These are phyloP conservation scores for Tritrichomonas musculus DNA, from an alignment of 208 protist species.

Conservation along the genomic window DNA sequence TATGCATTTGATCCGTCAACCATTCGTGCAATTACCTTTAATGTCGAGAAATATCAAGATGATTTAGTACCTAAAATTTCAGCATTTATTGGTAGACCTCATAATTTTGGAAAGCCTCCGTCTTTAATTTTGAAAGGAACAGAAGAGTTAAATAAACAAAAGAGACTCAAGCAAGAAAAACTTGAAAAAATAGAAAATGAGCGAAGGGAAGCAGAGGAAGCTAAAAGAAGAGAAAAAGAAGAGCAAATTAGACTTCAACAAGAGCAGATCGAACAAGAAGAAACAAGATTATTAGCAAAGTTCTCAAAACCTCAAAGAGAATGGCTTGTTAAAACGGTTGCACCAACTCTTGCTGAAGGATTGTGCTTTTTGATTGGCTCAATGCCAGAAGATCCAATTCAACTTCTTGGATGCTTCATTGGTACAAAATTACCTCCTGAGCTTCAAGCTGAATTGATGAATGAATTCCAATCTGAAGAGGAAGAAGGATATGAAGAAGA, in stretches of 20 bases:
- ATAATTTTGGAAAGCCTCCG: not conserved
- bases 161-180: not conserved
- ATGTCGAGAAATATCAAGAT: not conserved
- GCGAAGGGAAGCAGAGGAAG: not conserved
- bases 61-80: not conserved
- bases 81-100: not conserved
- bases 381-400: slow-evolving; percentile 26
- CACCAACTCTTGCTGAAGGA: not conserved
- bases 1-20: not conserved
- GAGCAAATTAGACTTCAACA: not conserved
- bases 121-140: not conserved
- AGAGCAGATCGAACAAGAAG: not conserved
- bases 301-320: slow-evolving; percentile 16
- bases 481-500: not conserved
- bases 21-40: not conserved
- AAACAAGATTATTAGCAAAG: not conserved
- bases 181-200: not conserved
- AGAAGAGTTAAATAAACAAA: not conserved
- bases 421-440: not conserved
- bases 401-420: not conserved
- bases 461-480: not conserved
- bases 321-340: not conserved
- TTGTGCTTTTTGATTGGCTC: not conserved
- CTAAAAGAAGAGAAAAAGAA: not conserved
- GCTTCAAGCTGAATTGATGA: not conserved